These are phyloP conservation scores for Arthrobotrys entomopaga DNA, from an alignment of 2,329 filamentous ascomycete genomes.

Conservation along the genomic window DNA sequence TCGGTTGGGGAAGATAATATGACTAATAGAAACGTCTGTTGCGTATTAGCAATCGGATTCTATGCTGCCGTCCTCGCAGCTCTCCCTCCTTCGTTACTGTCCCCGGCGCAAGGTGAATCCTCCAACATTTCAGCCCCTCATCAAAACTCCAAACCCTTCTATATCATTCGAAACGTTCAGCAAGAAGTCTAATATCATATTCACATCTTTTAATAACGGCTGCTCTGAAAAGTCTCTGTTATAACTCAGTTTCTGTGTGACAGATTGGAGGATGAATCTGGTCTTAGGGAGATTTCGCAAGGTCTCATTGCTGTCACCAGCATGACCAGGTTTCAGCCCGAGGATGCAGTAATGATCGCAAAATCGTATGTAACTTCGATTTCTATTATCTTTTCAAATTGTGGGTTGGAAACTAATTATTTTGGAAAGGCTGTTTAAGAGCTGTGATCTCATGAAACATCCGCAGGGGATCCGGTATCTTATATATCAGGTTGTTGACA, in stretches of 20 bases:
- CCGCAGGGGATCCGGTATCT: constrained; percentile 74
- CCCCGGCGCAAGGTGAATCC: constrained; percentile 62
- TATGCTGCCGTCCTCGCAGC: constrained; percentile 48
- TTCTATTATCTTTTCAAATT: no score
- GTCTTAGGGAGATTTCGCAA: constrained; percentile 67
- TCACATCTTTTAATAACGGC: constrained; percentile 22
- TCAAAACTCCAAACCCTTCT: constrained; percentile 15
- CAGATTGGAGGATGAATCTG: constrained; percentile 69
- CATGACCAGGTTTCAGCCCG: constrained; percentile 70
- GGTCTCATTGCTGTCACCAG: constrained; percentile 70
- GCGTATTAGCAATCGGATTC: constrained; percentile 50
- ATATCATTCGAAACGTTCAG: constrained; percentile 25
- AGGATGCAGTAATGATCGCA: constrained; percentile 66
- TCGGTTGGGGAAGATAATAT: background rate
- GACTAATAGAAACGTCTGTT: no score
- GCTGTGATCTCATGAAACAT: constrained; percentile 70
- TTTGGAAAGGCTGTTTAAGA: constrained; percentile 64
- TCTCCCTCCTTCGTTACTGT: constrained; percentile 42
- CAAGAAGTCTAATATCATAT: constrained; percentile 42
- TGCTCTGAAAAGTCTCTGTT: constrained; percentile 67
- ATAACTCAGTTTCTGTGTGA: constrained; percentile 73
- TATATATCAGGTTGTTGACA: constrained; percentile 71
- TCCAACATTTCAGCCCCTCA: constrained; percentile 61
- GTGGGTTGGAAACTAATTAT: no score
- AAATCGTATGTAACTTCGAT: constrained; percentile 57